Evolutionary conservation across 345 rosid genomes (phyloP).

Genomic region (Populus pruinosa): DNA sequence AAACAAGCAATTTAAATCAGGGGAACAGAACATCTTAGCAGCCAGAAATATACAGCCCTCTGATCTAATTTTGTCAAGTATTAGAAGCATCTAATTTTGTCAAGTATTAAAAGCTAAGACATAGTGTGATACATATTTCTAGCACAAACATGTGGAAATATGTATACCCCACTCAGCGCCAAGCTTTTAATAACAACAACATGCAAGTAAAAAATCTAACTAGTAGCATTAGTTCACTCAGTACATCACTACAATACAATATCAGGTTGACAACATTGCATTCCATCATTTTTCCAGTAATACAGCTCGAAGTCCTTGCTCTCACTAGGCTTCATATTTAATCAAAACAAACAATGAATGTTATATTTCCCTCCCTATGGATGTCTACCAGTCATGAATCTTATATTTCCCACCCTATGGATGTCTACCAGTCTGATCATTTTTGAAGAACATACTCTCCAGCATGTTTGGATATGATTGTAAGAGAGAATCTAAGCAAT

Average conservation of each 20-base stretch:
- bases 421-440: neutral
- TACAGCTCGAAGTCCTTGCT: neutral
- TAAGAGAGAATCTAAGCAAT: conserved; percentile 1
- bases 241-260: no score
- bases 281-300: neutral
- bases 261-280: neutral
- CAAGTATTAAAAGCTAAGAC: neutral
- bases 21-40: neutral
- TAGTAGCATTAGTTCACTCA: no score
- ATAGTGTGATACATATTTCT: neutral
- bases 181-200: neutral
- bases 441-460: neutral
- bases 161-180: neutral
- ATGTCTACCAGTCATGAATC: neutral
- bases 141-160: neutral
- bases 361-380: neutral
- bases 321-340: neutral
- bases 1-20: neutral
- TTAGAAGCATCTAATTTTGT: neutral
- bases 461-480: neutral
- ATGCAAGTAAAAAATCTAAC: neutral
- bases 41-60: neutral
- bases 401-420: neutral
- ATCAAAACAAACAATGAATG: neutral
- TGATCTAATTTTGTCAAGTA: neutral